Evolutionary conservation across 306 rosid species (phyloP), one percentile per base, ranked within the genome.

Genomic region (Acacia melanoxylon): DNA sequence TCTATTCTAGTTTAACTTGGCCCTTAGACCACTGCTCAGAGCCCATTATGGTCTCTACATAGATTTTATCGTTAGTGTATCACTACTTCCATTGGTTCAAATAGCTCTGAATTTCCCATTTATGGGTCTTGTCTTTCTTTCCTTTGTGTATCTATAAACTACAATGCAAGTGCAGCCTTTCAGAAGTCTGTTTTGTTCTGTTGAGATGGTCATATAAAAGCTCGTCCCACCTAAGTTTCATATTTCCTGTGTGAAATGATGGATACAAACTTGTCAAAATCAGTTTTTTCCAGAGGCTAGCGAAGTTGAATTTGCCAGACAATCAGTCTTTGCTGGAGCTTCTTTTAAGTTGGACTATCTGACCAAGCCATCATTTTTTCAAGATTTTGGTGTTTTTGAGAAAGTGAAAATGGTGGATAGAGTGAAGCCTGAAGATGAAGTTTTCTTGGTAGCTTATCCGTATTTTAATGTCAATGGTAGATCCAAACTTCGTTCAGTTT

Each of bases 251-350:
- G 63, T 77, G 79, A 81, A 74, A 72, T 76, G 66, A 70, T 90
- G 84, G 54, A 70, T 78, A 24, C 24, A 78, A 84, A 84, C 80
- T 67, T 85, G 77, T 85, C 75, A 84, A 68, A 75, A 85, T 52
- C 94, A 95, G 98, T 95, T 95, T 85, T 95, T 95, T 80, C 99
- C 98, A 6, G 99, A 95, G 92, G 99, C 99, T 80, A 95, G 75
- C 45, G 99, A 95, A 88, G 99, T 95, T 75, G 80, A 89, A 81
- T 91, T 91, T 81, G 98, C 99, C 20, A 95, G 97, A 88, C 82
- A 91, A 61, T 85, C 97, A 16, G 91, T 46, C 69, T 95, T 95
- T 74, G 89, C 86, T 69, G 99, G 99, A 84, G 90, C 89, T 62
- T 89, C 92, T 78, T 91, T 95, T 78, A 95, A 91, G 91, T 78